Evolutionary conservation across 75 land plant species (phyloP), one percentile per base, ranked within the genome.

Genomic region (Pinus albicaulis): DNA sequence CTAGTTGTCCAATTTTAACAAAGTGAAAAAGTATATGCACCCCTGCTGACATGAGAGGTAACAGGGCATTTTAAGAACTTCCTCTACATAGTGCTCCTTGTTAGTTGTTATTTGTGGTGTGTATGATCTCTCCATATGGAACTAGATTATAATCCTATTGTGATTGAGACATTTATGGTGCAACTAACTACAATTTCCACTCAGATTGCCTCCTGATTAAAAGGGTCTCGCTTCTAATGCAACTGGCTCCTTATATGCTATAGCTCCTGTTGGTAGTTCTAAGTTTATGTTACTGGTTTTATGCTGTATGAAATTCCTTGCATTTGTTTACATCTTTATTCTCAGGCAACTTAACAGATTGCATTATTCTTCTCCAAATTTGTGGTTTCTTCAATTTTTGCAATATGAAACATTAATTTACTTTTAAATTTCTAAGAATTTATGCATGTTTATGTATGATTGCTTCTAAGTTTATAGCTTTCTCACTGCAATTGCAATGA

Each of bases 221-320:
- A 62, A 62, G 17, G 25, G 64, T 62, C 64, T 62, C 26, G 16
- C 64, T 24, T 62, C 24, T 62, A 4, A 25, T 62, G 13, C 14
- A 62, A 28, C 52, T 44, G 52, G 7, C 52, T 44, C 52, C 52
- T 44, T 44, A 44, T 44, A 7, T 44, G 8, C 10, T 7, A 44
- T 44, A 44, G 52, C 52, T 44, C 52, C 10, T 44, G 13, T 19
- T 19, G 13, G 36, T 55, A n/a, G 62, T 64, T 28, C 44, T 56
- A 56, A 56, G 72, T 44, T 15, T 53, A n/a, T 44, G 53, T 76
- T 48, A 31, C 57, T 16, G 38, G 57, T 78, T 74, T 5, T 36
- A 28, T 64, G 19, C 2, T 31, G 68, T 48, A 64, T 64, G 34
- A 5, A 19, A 60, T 24, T 12, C 11, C 11, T 11, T 48, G 63